Evolutionary conservation across 257 asterid species (phyloP), one percentile per base, ranked within the genome.

Genomic region (Solanum chilense): DNA sequence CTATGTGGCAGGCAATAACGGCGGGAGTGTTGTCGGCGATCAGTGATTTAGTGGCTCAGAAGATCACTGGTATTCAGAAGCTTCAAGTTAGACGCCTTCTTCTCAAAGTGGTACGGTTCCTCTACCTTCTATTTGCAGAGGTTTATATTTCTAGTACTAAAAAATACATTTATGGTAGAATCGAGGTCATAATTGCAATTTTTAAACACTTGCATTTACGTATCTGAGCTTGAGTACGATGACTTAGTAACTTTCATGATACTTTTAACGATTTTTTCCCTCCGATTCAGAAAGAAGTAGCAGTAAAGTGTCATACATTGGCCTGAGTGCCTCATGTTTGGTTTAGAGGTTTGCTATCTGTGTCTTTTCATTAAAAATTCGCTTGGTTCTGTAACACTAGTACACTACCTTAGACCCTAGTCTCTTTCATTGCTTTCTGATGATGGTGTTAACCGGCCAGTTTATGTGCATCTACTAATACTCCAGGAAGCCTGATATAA

Each of bases 81-180:
- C 93, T 96, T 93, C 99, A 95, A 89, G 89, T 94, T 89, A 94
- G 90, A 93, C 97, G 98, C 90, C 94, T 96, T 88, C 94, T 96
- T 89, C 98, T 95, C 88, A 94, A 94, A 95, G 98, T 96, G 98
- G 98, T 96, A 93, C 25, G 10, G 12, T 45, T 45, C 64, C 64
- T 44, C 15, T 45, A 25, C 25, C 39, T 45, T 80, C 85, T 16
- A 41, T 29, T 16, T 80, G 6, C 85, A 18, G n/a, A 47, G 18
- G 27, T 27, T 45, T 16, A 45, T 77, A 25, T 29, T 45, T 80
- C 6, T 33, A 47, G 18, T 27, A 14, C 14, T 7, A 27, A 47
- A 15, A 45, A 9, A 15, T 2, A 25, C 3, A 45, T 27, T 39
- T 74, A 6, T 74, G 82, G 31, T 39, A 37, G 29, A 21, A 45